Conservation (phyloP, 306 rosid species). For the Dalbergia oliveri region DNA sequence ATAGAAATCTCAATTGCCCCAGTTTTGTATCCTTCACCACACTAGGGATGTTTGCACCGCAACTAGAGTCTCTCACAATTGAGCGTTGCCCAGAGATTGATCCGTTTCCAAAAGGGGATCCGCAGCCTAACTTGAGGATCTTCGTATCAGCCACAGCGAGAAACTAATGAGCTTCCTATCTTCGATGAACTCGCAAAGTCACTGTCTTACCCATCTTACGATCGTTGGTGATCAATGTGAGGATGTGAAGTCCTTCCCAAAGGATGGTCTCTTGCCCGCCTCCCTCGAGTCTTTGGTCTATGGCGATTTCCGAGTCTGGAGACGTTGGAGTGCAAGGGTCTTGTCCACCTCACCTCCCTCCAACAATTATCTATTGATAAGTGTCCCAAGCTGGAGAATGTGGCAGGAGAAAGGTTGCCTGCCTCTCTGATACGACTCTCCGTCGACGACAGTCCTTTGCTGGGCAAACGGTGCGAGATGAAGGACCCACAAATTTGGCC, state of each 20-base stretch:
- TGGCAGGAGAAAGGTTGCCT: constrained; percentile 34
- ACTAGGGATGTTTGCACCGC: constrained; percentile 2
- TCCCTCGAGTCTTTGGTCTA: neutral
- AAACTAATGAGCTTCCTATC: neutral
- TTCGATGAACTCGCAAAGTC: neutral
- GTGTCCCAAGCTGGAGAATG: constrained; percentile 24
- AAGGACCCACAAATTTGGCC: neutral
- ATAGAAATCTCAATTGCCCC: neutral
- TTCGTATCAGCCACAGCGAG: neutral
- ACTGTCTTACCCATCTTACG: neutral
- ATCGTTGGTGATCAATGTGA: neutral
- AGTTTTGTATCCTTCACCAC: neutral
- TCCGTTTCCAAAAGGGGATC: neutral
- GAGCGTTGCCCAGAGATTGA: neutral
- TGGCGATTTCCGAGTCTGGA: neutral
- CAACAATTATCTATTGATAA: neutral
- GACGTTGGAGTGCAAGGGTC: constrained; percentile 18
- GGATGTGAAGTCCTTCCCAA: neutral
- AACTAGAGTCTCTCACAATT: neutral
- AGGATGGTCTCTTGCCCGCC: constrained; percentile 22
- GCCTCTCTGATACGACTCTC: neutral
- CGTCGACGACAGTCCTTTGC: neutral
- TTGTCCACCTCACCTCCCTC: constrained; percentile 34
- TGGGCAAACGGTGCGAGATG: neutral
- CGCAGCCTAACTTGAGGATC: neutral